Base-by-base conservation (phyloP, 192 early-diverging fungal species). In the Backusella morwellensis region DNA sequence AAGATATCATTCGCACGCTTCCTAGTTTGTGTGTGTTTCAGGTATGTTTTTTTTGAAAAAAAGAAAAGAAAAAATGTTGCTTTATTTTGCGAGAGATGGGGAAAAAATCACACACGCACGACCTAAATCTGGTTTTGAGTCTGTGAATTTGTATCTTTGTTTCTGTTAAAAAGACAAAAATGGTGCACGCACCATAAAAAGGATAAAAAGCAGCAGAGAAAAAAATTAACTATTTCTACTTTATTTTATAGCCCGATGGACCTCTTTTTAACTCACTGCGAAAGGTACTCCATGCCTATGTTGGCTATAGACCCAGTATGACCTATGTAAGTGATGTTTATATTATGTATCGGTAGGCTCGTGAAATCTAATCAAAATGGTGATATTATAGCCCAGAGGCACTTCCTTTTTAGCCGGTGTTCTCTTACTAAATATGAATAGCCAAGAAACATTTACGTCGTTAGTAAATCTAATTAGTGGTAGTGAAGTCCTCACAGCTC, bases 321-420 rank as follows among this genome's bases (percentile, higher is more conserved):
- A 56, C 52, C 14, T 85, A 85, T 80, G 81, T 80, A 76, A 75
- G 81, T 72, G 7, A 40, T 19, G 19, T 50, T 50, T 50, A 50
- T 50, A 50, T 50, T 50, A 50, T 50, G 19, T 17, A 44, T 17
- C 42, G 1, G 15, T 19, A 14, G 42, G 42, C 14, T 44, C 17
- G 42, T 17, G 47, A 1, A n/a, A 59, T n/a, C 42, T 26, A 44
- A 66, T 40, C 14, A 38, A 8, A 54, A 7, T 21, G 9, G 6
- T 19, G 26, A 3, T 5, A 12, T 35, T 75, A 32, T 78, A 83
- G 82, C 35, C 73, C 14, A 73, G 79, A 73, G 82, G 82, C 5
- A 71, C 82, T 5, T 77, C 82, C 2, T 84, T 84, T 73, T 54
- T 84, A 32, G 84, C 84, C 17, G 84, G 81, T 2, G 82, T 85